Evolutionary conservation across 352 stramenopile genomes (phyloP).

Genomic region (Globisporangium rhizosaccharum): DNA sequence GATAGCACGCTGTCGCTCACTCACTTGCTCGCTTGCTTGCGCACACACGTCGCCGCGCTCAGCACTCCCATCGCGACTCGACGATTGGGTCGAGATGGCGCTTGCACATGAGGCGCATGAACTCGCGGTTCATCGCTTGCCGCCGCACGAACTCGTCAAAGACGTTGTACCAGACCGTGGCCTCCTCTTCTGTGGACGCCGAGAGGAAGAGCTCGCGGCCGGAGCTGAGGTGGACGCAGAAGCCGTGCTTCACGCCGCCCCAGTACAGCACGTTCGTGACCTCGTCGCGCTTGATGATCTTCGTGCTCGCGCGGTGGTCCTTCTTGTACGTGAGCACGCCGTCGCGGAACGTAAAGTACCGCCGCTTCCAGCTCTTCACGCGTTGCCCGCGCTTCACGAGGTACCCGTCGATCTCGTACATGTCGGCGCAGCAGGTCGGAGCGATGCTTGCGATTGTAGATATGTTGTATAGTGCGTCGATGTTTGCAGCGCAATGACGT

Average conservation of each 20-base stretch:
- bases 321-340: constrained; percentile 62
- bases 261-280: constrained; percentile 64
- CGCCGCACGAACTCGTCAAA: constrained; percentile 39
- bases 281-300: constrained; percentile 41
- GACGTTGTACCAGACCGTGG: constrained; percentile 43
- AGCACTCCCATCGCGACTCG: constrained; percentile 31
- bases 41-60: not conserved
- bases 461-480: not conserved
- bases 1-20: too few species aligned
- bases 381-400: constrained; percentile 53
- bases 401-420: constrained; percentile 32
- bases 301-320: constrained; percentile 31
- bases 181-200: constrained; percentile 45
- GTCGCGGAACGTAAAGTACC: constrained; percentile 64
- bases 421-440: not conserved
- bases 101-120: constrained; percentile 41
- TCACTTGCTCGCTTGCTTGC: too few species aligned
- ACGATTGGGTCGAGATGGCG: constrained; percentile 45
- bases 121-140: constrained; percentile 36
- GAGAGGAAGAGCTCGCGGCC: constrained; percentile 48
- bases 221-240: constrained; percentile 48
- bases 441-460: too few species aligned
- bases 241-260: constrained; percentile 46
- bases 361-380: constrained; percentile 63
- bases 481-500: too few species aligned